Base-by-base conservation (phyloP, 129 eudicot species). In the Logfia minima region DNA sequence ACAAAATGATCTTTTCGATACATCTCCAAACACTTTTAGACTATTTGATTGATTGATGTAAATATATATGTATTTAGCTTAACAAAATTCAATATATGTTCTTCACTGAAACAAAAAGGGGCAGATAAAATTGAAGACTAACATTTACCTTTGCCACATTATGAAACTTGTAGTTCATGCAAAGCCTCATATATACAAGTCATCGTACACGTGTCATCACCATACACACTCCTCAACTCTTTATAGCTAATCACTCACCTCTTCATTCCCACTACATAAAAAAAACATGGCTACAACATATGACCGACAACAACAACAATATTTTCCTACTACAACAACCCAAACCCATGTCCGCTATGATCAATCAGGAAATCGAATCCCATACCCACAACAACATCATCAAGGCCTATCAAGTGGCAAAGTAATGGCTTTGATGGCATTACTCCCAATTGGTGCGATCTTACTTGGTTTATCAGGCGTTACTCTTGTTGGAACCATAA, bases 381-480 rank as follows among this genome's bases (percentile, higher is more conserved):
- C 56, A 22, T 35, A 79, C 71, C 70, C 34, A 4, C 83, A 72
- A 11, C 73, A 29, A 16, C 77, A 66, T 4, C 77, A 72, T 1
- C 61, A 63, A 9, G 83, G 84, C n/a, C 89, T 87, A 0, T 87
- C 98, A 31, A 56, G 77, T 18, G 21, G 86, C 16, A 85, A 90
- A 61, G 31, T 89, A 19, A 61, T 92, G 11, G 88, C 93, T 6
- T 81, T 90, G 23, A 45, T 88, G 29, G 84, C 93, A 23, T 78
- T 89, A 39, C 79, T 92, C 63, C 96, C 98, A 0, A 34, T 89
- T 13, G 96, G 90, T 6, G 90, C 87, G 4, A 23, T 80, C 64
- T 83, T 90, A 8, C 72, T 92, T 6, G 70, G 81, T 21, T 82
- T 92, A 4, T 82, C 96, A 1, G 90, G 91, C 5, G 14, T 90